These are phyloP conservation scores for Malbranchea zuffiana DNA, from an alignment of 2,329 filamentous ascomycete species.

Conservation along the genomic window DNA sequence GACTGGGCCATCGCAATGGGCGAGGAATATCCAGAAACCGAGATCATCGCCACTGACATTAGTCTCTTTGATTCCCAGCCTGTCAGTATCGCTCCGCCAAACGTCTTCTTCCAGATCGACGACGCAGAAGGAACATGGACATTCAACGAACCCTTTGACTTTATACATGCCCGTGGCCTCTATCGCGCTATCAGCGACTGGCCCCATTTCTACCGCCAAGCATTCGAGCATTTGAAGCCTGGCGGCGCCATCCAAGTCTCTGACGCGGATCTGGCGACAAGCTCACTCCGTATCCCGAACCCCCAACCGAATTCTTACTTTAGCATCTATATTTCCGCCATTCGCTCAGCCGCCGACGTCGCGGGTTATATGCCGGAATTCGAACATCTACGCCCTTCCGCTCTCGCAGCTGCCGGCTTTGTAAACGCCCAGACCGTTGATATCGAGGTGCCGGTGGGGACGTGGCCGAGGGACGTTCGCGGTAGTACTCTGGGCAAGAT, in stretches of 20 bases:
- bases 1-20: conserved; percentile 13
- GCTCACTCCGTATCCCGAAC: conserved; percentile 18
- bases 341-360: conserved; percentile 31
- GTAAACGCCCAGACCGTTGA: conserved; percentile 32
- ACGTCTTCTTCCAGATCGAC: conserved; percentile 41
- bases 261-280: conserved; percentile 28
- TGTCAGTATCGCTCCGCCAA: conserved; percentile 25
- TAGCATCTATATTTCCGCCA: conserved; percentile 24
- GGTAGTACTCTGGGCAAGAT: conserved; percentile 33
- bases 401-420: conserved; percentile 36
- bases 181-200: conserved; percentile 40
- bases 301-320: conserved; percentile 24
- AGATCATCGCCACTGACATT: conserved; percentile 39
- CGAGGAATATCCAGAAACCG: conserved; percentile 30
- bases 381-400: conserved; percentile 32
- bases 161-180: conserved; percentile 40
- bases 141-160: conserved; percentile 39
- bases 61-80: conserved; percentile 35
- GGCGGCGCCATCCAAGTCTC: conserved; percentile 40
- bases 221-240: conserved; percentile 35
- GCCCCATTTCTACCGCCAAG: conserved; percentile 36
- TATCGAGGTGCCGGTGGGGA: conserved; percentile 28
- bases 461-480: conserved; percentile 26
- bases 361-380: conserved; percentile 33
- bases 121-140: conserved; percentile 40